phyloP scores from a whole-genome alignment of 1,139 yeast genomes.

The Suhomyces taliae region DNA sequence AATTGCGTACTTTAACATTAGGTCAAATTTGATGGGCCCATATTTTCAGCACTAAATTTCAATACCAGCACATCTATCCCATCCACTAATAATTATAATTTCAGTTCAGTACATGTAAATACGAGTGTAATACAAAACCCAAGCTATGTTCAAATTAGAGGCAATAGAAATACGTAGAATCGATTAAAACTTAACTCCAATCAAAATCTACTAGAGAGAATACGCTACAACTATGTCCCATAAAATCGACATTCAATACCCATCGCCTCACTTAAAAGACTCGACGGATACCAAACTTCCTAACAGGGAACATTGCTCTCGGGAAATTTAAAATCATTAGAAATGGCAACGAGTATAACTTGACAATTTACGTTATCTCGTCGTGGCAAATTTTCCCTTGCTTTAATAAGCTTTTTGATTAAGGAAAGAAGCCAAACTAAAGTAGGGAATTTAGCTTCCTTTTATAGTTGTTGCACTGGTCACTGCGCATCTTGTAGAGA shows the following conservation, averaged over 20 bases:
- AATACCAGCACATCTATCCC: too few species aligned
- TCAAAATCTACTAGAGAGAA: background rate
- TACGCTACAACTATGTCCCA: constrained; percentile 47
- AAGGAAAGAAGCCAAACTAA: constrained; percentile 27
- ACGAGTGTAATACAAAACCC: too few species aligned
- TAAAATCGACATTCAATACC: constrained; percentile 60
- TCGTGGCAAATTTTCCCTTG: constrained; percentile 71
- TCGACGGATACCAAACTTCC: constrained; percentile 60
- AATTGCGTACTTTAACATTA: too few species aligned
- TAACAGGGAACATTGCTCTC: constrained; percentile 52
- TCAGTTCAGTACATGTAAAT: too few species aligned
- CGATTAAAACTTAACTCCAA: too few species aligned
- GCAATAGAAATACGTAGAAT: too few species aligned
- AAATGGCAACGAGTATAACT: constrained; percentile 70
- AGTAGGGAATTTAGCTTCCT: constrained; percentile 3
- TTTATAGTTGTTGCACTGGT: constrained; percentile 7
- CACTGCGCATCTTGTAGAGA: background rate
- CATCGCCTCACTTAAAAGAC: constrained; percentile 54
- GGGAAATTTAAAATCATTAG: constrained; percentile 43
- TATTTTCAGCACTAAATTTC: too few species aligned
- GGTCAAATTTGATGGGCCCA: too few species aligned
- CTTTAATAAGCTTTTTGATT: constrained; percentile 56
- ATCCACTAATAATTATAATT: too few species aligned
- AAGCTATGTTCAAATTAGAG: too few species aligned
- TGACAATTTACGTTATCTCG: constrained; percentile 61